Evolutionary conservation across 495 filamentous ascomycete species (phyloP).

Genomic region (Hyaloscypha finlandica): DNA sequence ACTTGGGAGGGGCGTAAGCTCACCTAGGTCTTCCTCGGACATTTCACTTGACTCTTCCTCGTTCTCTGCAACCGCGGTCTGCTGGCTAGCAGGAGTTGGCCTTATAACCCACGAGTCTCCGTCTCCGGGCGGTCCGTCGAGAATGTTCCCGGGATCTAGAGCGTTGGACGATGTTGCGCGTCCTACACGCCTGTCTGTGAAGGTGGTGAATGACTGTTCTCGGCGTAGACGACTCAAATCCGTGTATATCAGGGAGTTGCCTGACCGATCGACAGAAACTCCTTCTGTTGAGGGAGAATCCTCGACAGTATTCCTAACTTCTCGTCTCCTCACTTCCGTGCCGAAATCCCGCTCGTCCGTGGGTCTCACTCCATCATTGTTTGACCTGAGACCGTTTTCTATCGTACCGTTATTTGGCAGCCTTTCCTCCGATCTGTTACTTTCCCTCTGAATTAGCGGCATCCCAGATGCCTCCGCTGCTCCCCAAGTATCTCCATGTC

Average conservation of each 20-base stretch:
- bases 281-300: no score
- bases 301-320: no score
- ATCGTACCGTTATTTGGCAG: not conserved
- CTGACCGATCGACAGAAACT: no score
- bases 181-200: not conserved
- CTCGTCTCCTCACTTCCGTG: no score
- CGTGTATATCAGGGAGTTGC: no score
- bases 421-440: not conserved
- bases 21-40: not conserved
- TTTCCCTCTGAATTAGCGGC: not conserved
- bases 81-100: not conserved
- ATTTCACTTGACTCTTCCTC: not conserved
- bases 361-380: not conserved
- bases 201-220: no score
- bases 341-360: not conserved
- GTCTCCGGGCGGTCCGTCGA: not conserved
- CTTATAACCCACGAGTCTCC: not conserved
- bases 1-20: not conserved
- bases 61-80: not conserved
- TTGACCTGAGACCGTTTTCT: not conserved
- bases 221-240: no score
- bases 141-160: not conserved
- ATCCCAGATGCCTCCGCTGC: not conserved
- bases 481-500: not conserved
- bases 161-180: not conserved